A percentile compares a stretch with the other conserved stretches of the same genome.
These are phyloP conservation scores for Platanthera zijinensis DNA, from an alignment of 106 monocot genomes.

Conservation along the genomic window DNA sequence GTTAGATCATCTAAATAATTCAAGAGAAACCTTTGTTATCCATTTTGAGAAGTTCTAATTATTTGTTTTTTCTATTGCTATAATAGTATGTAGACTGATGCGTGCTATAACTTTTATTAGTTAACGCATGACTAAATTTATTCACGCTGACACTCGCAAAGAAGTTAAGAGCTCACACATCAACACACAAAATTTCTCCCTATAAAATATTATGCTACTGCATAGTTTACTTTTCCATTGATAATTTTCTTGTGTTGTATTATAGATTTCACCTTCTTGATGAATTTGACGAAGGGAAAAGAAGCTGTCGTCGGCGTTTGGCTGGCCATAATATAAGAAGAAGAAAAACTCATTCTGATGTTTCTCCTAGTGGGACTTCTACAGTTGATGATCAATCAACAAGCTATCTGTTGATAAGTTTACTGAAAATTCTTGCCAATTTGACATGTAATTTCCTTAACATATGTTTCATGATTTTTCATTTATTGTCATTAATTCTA, in stretches of 20 bases:
- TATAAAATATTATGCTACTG: background rate
- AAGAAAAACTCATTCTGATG: slow-evolving; percentile 36
- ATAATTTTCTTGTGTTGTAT: background rate
- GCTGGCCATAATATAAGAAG: slow-evolving; percentile 47
- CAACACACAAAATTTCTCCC: background rate
- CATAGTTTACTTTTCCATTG: background rate
- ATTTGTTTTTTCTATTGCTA: background rate
- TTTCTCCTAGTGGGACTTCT: slow-evolving; percentile 17
- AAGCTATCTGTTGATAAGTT: slow-evolving; percentile 34
- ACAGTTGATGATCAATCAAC: slow-evolving; percentile 24
- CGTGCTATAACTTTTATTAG: background rate
- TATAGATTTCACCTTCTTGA: slow-evolving; percentile 60
- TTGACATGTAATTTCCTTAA: slow-evolving; percentile 27
- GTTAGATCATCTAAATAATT: background rate
- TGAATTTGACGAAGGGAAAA: slow-evolving; percentile 69
- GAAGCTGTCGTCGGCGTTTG: slow-evolving; percentile 55
- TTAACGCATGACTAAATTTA: background rate
- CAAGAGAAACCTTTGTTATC: background rate
- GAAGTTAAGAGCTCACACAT: background rate
- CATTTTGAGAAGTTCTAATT: background rate
- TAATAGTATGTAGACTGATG: background rate
- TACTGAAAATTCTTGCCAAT: slow-evolving; percentile 45
- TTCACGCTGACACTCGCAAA: too few relatives aligned
- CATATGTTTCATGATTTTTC: background rate
- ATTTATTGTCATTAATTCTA: background rate